A percentile compares a stretch with the other conserved stretches of the same genome.
Conservation (phyloP, 495 filamentous ascomycete genomes). For the Astrothelium macrocarpum region DNA sequence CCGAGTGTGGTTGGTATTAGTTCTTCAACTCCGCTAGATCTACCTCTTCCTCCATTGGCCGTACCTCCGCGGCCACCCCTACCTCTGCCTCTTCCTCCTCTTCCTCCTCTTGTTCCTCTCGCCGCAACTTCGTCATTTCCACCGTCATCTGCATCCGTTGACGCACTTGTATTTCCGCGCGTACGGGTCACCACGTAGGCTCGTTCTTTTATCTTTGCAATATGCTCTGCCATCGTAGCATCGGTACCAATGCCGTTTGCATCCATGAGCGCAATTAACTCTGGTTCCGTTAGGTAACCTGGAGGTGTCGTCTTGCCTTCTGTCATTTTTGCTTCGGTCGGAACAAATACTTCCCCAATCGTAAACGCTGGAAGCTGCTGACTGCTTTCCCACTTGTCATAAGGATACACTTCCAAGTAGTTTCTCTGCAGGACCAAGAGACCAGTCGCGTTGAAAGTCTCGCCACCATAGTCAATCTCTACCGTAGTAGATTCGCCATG, state of each 20-base stretch:
- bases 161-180: slow-evolving; percentile 34
- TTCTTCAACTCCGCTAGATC: slow-evolving; percentile 55
- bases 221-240: slow-evolving; percentile 98
- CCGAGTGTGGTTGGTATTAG: slow-evolving; percentile 88
- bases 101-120: slow-evolving; percentile 29
- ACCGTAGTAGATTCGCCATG: slow-evolving; percentile 73
- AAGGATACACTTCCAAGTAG: slow-evolving; percentile 90
- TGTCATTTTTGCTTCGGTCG: slow-evolving; percentile 77
- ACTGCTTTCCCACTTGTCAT: slow-evolving; percentile 90
- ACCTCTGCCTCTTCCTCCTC: slow-evolving; percentile 38
- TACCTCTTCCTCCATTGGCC: slow-evolving; percentile 37
- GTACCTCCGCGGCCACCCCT: slow-evolving; percentile 36
- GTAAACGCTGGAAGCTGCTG: slow-evolving; percentile 70
- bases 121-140: slow-evolving; percentile 26
- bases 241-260: slow-evolving; percentile 97
- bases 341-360: slow-evolving; percentile 70
- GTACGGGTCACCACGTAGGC: slow-evolving; percentile 64
- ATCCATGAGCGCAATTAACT: slow-evolving; percentile 97
- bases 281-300: slow-evolving; percentile 84
- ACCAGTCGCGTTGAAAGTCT: slow-evolving; percentile 69
- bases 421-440: slow-evolving; percentile 81
- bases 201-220: slow-evolving; percentile 84
- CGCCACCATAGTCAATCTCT: slow-evolving; percentile 76
- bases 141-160: slow-evolving; percentile 30
- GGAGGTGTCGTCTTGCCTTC: slow-evolving; percentile 82